Conservation (phyloP, 2,329 filamentous ascomycete species). For the Camillea tinctor region DNA sequence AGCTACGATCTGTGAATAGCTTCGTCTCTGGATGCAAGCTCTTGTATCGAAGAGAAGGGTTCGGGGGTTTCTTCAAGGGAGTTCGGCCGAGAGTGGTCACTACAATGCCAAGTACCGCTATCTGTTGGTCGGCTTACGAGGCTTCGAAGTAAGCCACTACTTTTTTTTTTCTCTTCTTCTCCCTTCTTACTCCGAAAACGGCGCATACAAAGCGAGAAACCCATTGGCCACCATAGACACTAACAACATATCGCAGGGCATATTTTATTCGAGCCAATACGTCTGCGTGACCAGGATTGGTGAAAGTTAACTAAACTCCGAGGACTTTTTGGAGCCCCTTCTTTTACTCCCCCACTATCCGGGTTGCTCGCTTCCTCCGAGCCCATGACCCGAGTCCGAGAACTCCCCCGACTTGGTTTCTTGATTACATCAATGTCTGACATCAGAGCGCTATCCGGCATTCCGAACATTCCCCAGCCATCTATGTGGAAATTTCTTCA, state of each 20-base stretch:
- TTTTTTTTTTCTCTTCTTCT: not conserved
- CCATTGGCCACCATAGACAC: constrained; percentile 1
- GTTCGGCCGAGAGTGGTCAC: constrained; percentile 88
- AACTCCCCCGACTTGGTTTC: not conserved
- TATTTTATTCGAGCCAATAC: constrained; percentile 35
- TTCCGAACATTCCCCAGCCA: not conserved
- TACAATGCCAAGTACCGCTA: constrained; percentile 98
- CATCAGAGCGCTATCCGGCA: not conserved
- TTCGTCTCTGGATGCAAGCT: constrained; percentile 76
- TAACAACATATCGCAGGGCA: constrained; percentile 25
- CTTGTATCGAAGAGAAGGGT: constrained; percentile 79
- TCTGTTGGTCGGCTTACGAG: constrained; percentile 86
- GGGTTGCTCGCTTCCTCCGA: constrained; percentile 21
- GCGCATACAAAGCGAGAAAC: not conserved
- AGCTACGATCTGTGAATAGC: constrained; percentile 82
- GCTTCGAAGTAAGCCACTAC: constrained; percentile 60
- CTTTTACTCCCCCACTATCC: constrained; percentile 16
- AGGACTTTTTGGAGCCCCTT: constrained; percentile 10
- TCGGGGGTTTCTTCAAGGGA: constrained; percentile 88
- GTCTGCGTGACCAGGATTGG: constrained; percentile 19
- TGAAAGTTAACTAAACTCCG: not conserved
- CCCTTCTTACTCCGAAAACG: not conserved
- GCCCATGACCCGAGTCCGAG: constrained; percentile 16
- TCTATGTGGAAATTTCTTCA: not conserved
- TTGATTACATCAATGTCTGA: constrained; percentile 1